Percentiles rank a stretch among this genome's conserved stretches.
Evolutionary conservation across 140 eudicot species (phyloP).

Genomic region (Stevia rebaudiana): DNA sequence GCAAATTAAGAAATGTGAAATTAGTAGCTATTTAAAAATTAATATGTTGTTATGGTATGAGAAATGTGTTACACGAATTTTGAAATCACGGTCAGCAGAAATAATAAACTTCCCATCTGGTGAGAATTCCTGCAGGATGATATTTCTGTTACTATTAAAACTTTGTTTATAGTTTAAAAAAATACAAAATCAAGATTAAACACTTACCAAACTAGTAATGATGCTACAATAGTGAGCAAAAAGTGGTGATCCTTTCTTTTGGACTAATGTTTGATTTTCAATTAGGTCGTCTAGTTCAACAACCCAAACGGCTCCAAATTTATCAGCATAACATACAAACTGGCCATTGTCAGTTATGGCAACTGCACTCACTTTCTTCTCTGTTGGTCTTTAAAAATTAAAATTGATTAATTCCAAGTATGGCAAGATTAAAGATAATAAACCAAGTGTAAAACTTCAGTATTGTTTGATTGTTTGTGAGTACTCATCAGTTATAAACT

Average conservation of each 20-base stretch:
- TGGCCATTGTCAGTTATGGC: slow-evolving; percentile 65
- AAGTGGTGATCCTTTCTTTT: slow-evolving; percentile 64
- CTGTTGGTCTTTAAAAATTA: slow-evolving; percentile 54
- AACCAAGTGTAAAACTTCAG: neutral
- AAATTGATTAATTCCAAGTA: neutral
- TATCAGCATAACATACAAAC: slow-evolving; percentile 82
- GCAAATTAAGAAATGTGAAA: neutral
- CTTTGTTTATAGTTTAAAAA: neutral
- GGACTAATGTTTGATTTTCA: slow-evolving; percentile 30
- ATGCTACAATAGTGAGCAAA: slow-evolving; percentile 94
- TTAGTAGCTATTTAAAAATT: neutral
- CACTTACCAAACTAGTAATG: slow-evolving; percentile 75
- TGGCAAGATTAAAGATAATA: neutral
- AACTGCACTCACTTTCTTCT: slow-evolving; percentile 92
- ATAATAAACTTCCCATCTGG: slow-evolving; percentile 75
- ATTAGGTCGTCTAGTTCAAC: slow-evolving; percentile 47
- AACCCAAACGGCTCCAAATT: slow-evolving; percentile 87
- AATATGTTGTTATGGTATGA: neutral
- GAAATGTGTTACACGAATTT: slow-evolving; percentile 68
- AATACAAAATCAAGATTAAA: slow-evolving; percentile 13
- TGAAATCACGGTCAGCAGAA: slow-evolving; percentile 95
- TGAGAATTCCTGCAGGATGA: slow-evolving; percentile 67
- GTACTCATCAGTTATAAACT: neutral
- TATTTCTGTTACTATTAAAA: slow-evolving; percentile 21
- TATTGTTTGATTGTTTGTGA: neutral